A percentile compares a stretch with the other conserved stretches of the same genome.
phyloP scores from a whole-genome alignment of 2,329 filamentous ascomycete genomes.

The Scedosporium aurantiacum region DNA sequence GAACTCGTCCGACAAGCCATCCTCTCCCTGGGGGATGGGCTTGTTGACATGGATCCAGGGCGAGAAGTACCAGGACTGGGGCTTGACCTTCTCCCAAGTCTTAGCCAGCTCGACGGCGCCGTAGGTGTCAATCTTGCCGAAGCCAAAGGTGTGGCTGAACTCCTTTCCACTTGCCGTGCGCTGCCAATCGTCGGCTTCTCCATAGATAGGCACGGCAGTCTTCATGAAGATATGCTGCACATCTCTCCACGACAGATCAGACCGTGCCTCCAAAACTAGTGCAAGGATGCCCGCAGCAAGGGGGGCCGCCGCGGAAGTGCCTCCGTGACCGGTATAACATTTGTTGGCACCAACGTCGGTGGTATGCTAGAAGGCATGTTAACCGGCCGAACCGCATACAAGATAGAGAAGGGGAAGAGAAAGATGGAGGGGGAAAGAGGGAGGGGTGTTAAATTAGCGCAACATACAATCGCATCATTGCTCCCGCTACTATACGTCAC shows the following conservation, averaged over 20 bases:
- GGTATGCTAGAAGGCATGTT: conserved; percentile 51
- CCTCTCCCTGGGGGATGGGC: conserved; percentile 70
- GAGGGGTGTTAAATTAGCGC: neutral
- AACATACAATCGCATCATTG: conserved; percentile 65
- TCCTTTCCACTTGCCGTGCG: conserved; percentile 69
- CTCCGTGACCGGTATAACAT: conserved; percentile 77
- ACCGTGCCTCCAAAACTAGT: conserved; percentile 71
- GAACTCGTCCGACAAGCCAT: conserved; percentile 70
- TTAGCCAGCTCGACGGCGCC: conserved; percentile 76
- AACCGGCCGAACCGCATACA: neutral
- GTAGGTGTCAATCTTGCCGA: conserved; percentile 88
- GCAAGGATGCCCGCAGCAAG: conserved; percentile 88
- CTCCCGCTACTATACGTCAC: conserved; percentile 94
- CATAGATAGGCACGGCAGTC: conserved; percentile 70
- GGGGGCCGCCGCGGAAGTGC: conserved; percentile 90
- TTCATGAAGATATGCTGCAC: conserved; percentile 83
- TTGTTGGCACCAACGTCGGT: conserved; percentile 80
- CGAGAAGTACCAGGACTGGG: conserved; percentile 88
- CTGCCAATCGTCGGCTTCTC: conserved; percentile 60
- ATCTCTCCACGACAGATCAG: conserved; percentile 86
- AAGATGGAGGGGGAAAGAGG: neutral
- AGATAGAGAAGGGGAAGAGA: neutral
- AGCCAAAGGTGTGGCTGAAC: conserved; percentile 91
- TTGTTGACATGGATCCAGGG: conserved; percentile 89
- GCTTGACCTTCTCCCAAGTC: conserved; percentile 79